Evolutionary conservation across 2,329 filamentous ascomycete genomes (phyloP).

Genomic region (Aspergillus pseudoviridinutans): DNA sequence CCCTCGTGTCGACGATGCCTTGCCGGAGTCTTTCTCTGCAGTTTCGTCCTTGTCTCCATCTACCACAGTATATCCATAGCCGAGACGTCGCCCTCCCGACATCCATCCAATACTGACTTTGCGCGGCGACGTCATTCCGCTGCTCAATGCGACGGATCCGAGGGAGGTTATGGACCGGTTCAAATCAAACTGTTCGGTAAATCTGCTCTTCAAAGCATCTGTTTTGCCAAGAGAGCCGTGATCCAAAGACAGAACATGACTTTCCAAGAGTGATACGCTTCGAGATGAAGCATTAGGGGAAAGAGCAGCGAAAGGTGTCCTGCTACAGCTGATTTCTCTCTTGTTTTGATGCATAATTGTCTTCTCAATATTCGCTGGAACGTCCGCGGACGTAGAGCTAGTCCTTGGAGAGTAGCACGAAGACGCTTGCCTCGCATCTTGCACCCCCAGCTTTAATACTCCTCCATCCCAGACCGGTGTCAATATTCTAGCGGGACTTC

Average conservation of each 20-base stretch:
- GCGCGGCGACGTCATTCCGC: constrained; percentile 17
- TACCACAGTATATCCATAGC: constrained; percentile 39
- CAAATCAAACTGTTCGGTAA: constrained; percentile 29
- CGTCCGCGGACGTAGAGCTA: constrained; percentile 10
- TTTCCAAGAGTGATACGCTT: neutral
- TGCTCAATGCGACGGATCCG: neutral
- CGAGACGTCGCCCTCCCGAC: constrained; percentile 36
- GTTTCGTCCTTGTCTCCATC: constrained; percentile 13
- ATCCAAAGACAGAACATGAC: neutral
- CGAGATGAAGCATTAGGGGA: neutral
- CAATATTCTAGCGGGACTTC: neutral
- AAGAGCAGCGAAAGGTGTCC: neutral
- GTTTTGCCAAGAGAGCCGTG: neutral
- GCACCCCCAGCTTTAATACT: neutral
- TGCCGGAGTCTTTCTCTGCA: neutral
- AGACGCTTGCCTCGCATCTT: constrained; percentile 14
- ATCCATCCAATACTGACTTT: constrained; percentile 42
- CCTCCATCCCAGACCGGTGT: constrained; percentile 1
- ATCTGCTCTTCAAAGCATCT: constrained; percentile 25
- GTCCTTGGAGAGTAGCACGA: constrained; percentile 26
- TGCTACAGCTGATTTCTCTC: neutral
- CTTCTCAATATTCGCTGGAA: constrained; percentile 1
- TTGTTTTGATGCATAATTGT: neutral
- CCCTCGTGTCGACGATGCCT: constrained; percentile 1
- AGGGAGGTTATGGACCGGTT: constrained; percentile 7